A percentile compares a stretch with the other conserved stretches of the same genome.
These are phyloP conservation scores for Paspalum vaginatum DNA, from an alignment of 176 grass and related monocot species.

Conservation along the genomic window DNA sequence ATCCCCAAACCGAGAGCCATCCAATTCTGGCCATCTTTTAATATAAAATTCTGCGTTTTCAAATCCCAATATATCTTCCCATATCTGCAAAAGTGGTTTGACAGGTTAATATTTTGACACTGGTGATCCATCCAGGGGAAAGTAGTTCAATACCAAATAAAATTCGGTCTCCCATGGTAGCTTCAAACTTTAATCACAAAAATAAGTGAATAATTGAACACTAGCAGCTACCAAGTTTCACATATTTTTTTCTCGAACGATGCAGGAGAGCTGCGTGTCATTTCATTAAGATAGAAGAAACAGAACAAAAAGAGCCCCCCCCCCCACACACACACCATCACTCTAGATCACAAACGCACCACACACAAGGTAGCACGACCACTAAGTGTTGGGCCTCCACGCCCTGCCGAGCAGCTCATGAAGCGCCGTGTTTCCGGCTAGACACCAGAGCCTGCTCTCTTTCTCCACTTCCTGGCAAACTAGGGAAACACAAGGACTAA, in stretches of 20 bases:
- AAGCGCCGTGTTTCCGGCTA: no score
- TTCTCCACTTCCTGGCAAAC: no score
- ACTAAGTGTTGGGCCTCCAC: no score
- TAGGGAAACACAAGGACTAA: no score
- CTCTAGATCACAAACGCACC: no score
- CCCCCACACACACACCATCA: no score
- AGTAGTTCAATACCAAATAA: slow-evolving; percentile 2
- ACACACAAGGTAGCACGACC: no score
- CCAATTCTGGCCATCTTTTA: slow-evolving; percentile 92
- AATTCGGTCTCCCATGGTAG: not conserved
- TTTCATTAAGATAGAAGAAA: no score
- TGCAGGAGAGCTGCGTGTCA: no score
- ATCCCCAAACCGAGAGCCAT: slow-evolving; percentile 85
- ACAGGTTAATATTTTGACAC: slow-evolving; percentile 14
- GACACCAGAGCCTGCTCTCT: no score
- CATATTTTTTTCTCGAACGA: not conserved
- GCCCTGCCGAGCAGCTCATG: no score
- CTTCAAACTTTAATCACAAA: slow-evolving; percentile 19
- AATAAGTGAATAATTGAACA: not conserved
- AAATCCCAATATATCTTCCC: slow-evolving; percentile 99
- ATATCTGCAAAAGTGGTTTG: slow-evolving; percentile 69
- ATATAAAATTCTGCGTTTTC: slow-evolving; percentile 99
- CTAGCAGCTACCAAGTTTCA: not conserved
- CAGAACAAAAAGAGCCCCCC: no score
- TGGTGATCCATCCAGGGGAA: not conserved